Base-by-base conservation (phyloP, 768 basidiomycete genomes). In the Ramaria rubella region DNA sequence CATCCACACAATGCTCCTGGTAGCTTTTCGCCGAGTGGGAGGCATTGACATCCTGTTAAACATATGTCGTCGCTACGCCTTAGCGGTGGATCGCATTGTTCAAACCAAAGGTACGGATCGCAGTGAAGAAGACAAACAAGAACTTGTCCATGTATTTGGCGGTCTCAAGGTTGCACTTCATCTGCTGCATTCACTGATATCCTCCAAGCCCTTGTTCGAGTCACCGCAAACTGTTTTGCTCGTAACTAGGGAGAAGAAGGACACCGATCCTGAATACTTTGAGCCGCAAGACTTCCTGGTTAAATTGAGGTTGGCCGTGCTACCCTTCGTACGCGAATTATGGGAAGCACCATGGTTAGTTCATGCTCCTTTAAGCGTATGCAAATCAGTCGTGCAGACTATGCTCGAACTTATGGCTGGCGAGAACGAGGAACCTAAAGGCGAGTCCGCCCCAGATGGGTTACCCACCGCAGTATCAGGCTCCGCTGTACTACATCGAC, bases 281-380 rank as follows among this genome's bases (percentile, higher is more conserved):
- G 88, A 93, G 62, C 81, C 91, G 0, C 83, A 87, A 65, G 87
- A 90, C 65, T 90, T 96, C 69, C 79, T 98, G 50, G 85, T 98
- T 61, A 82, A 78, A 58, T 74, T 95, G 58, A 85, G 96, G 34
- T 69, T 83, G 27, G 77, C 81, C 1, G 75, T 84, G 21, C 70
- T 93, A 21, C 90, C 93, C 0, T 67, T 88, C 12, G 63, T 90
- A 14, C 75, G 72, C 27, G 75, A 76, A 6, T 74, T 94, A 19
- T 98, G 96, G 96, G 78, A 85, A 55, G 81, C 92, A 3, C 65
- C 79, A 1, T 97, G 95, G 94, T 75, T 98, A 0, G 73, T 81
- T 24, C 77, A 80, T 4, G 82, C 87, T 0, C 92, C 93, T 4
- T 72, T 89, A 17, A 79, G 81, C 52, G 77, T 94, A 56, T 84